Evolutionary conservation across 768 basidiomycete species (phyloP).

Genomic region (Russula emetica): DNA sequence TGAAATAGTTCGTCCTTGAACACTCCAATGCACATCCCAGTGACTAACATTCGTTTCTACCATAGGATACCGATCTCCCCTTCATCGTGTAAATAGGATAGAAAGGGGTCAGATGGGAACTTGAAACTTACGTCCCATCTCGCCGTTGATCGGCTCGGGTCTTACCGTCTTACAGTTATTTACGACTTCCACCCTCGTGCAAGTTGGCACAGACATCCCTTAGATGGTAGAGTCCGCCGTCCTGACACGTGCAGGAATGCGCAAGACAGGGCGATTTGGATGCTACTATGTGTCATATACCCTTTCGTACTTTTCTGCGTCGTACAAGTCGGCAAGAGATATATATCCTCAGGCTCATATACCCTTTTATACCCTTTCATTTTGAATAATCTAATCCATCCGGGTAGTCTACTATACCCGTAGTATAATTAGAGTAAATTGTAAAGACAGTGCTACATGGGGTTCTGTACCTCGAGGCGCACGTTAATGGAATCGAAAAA

Average conservation of each 20-base stretch:
- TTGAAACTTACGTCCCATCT: neutral
- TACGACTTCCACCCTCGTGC: neutral
- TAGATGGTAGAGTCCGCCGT: neutral
- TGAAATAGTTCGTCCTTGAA: neutral
- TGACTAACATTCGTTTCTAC: neutral
- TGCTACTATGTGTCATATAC: too few relatives aligned
- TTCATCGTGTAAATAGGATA: neutral
- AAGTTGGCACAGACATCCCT: too few relatives aligned
- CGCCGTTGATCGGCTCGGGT: neutral
- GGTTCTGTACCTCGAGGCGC: too few relatives aligned
- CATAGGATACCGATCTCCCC: neutral
- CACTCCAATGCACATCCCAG: neutral
- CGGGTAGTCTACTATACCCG: too few relatives aligned
- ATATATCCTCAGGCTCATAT: too few relatives aligned
- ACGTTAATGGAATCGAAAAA: too few relatives aligned
- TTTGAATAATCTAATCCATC: too few relatives aligned
- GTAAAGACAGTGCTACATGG: too few relatives aligned
- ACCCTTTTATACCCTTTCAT: too few relatives aligned
- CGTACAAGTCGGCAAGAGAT: too few relatives aligned
- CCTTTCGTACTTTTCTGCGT: too few relatives aligned
- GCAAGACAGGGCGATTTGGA: neutral
- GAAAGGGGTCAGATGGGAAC: neutral
- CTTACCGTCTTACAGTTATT: neutral
- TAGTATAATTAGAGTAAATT: too few relatives aligned
- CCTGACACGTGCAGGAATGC: neutral